phyloP scores from a whole-genome alignment of 345 rosid species.

The Punica granatum region DNA sequence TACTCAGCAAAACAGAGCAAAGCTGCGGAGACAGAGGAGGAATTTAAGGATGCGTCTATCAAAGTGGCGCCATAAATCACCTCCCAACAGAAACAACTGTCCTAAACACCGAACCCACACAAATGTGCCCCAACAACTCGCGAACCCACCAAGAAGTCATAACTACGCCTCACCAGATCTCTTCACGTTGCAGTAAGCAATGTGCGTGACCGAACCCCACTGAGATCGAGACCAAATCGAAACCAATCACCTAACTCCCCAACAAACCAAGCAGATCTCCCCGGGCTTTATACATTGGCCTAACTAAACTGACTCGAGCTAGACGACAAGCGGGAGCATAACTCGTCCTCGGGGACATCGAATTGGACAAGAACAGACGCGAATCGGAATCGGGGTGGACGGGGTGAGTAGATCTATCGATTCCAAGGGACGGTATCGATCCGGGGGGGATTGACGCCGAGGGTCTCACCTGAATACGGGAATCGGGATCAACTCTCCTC shows the following conservation, averaged over 20 bases:
- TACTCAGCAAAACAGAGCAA: neutral
- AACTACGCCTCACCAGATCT: neutral
- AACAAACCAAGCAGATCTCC: neutral
- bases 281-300: neutral
- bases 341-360: neutral
- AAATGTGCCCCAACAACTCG: constrained; percentile 1
- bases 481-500: neutral
- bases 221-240: neutral
- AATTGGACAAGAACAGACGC: neutral
- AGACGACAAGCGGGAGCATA: neutral
- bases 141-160: constrained; percentile 1
- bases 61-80: neutral
- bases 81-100: neutral
- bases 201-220: neutral
- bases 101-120: neutral
- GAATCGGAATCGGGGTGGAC: neutral
- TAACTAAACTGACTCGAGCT: neutral
- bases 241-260: neutral
- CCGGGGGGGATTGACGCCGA: neutral
- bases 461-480: constrained; percentile 1
- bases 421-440: neutral
- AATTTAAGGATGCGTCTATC: neutral
- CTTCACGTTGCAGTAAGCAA: neutral
- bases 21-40: neutral
- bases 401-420: neutral